Base-by-base conservation (phyloP, 2,329 filamentous ascomycete genomes). In the Colletotrichum sublineola region DNA sequence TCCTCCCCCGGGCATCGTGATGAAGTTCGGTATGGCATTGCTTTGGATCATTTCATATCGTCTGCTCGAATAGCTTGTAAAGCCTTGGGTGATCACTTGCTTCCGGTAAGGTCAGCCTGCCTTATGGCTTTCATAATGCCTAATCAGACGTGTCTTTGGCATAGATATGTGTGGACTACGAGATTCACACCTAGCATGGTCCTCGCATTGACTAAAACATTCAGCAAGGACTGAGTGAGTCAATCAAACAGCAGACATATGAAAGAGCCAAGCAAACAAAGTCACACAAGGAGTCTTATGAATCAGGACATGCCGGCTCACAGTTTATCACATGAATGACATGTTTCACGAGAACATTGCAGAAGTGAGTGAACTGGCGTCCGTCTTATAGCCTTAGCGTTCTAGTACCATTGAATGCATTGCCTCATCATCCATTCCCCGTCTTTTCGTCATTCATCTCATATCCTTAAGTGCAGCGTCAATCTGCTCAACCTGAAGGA, bases 381-480 rank as follows among this genome's bases (percentile, higher is more conserved):
- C 46, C 61, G 46, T 52, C 15, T 20, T 63, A 63, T 31, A 63
- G 46, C 61, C 61, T 52, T 36, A 53, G 61, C 36, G 48, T 63
- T 53, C 46, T 24, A 53, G 53, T 11, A 63, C 24, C 48, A 38
- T 33, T 18, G 36, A 31, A 31, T 33, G 29, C 40, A 29, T 36
- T 44, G 18, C 50, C 62, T 64, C 48, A 24, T 46, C 62, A 56
- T 36, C 50, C 29, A 56, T 44, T 29, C 29, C 18, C 5, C 24
- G 31, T 12, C 18, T 12, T 29, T 12, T 12, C 29, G 3, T 53
- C 50, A 33, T 44, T 5, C 38, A 12, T 46, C 29, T 18, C 46
- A 55, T 68, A 42, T 64, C 55, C 63, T 67, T 55, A 40, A 67
- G 65, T 24, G 40, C 60, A 53, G 58, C 66, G 6, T 72, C 66